Evolutionary conservation across 768 basidiomycete genomes (phyloP).

Genomic region (Suillus brevipes): DNA sequence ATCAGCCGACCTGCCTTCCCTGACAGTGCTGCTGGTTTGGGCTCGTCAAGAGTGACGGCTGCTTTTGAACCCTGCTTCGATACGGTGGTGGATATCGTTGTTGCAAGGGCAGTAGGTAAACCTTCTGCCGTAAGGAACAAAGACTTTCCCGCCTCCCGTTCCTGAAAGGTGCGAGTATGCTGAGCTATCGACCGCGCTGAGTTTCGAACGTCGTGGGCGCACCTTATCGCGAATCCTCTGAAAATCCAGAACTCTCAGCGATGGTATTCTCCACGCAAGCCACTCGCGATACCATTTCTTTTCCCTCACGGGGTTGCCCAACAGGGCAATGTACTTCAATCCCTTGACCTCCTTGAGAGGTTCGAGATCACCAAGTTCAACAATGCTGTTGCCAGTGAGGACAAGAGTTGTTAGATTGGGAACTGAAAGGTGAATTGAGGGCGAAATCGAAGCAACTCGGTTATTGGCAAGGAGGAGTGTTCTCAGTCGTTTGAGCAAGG

Average conservation of each 20-base stretch:
- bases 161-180: slow-evolving; percentile 48
- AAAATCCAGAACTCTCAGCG: slow-evolving; percentile 91
- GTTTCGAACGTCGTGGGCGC: slow-evolving; percentile 43
- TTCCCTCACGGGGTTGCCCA: slow-evolving; percentile 85
- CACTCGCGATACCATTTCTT: slow-evolving; percentile 97
- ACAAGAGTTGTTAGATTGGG: slow-evolving; percentile 84
- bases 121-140: slow-evolving; percentile 82
- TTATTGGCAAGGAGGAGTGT: slow-evolving; percentile 90
- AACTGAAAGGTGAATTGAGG: slow-evolving; percentile 77
- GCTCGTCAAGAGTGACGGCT: slow-evolving; percentile 72
- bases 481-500: slow-evolving; percentile 79
- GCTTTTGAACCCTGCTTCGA: slow-evolving; percentile 66
- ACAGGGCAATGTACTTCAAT: slow-evolving; percentile 72
- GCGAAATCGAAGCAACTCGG: slow-evolving; percentile 79
- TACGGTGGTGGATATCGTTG: slow-evolving; percentile 71
- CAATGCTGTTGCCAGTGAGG: slow-evolving; percentile 79
- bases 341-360: slow-evolving; percentile 73
- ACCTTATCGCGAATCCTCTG: slow-evolving; percentile 95
- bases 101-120: slow-evolving; percentile 77
- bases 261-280: slow-evolving; percentile 86
- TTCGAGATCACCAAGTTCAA: slow-evolving; percentile 83
- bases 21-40: slow-evolving; percentile 53
- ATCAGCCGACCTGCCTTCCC: slow-evolving; percentile 83
- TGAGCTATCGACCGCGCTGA: slow-evolving; percentile 20
- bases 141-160: slow-evolving; percentile 70